Evolutionary conservation across 2,329 filamentous ascomycete genomes (phyloP), one percentile per base, ranked within the genome.

Genomic region (Ambrosiella cleistominuta): DNA sequence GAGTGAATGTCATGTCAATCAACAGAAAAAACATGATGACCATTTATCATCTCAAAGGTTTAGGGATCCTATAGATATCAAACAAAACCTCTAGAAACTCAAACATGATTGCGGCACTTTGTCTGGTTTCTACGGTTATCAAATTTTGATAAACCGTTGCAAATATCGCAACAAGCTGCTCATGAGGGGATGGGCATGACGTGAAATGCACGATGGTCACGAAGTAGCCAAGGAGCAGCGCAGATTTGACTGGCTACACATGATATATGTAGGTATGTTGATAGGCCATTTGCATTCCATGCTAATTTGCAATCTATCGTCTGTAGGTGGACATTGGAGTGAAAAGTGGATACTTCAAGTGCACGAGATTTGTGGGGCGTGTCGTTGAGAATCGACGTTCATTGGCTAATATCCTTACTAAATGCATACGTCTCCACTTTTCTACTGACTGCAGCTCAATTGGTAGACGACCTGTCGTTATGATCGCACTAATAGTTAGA

Each of bases 271-370:
- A 13, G n/a, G n/a, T 17, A 7, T 8, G 8, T 47, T 17, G n/a
- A 7, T 47, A 15, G 44, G 44, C n/a, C 5, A 4, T 15, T 17
- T 47, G 9, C 44, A 17, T 47, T 47, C n/a, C 2, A 17, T 13
- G 12, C n/a, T 15, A 47, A 47, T 47, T 8, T 15, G 44, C 44
- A 19, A 3, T 47, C 19, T 47, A 47, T 51, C 27, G 13, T 51
- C 15, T 51, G 47, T 51, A 51, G 47, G 19, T 36, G 47, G 47
- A 36, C 47, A 11, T 51, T 51, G 47, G 47, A 60, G 52, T 54
- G 51, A 57, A 60, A 54, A 60, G 58, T 60, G 58, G 58, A 55
- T 57, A 53, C 37, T 19, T 57, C 35, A 19, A 54, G 54, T 42
- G 58, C 54, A 60, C 54, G 49, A 60, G 49, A 60, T 47, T 42